Percentiles rank a stretch among this genome's conserved stretches.
Conservation (phyloP, 2,329 filamentous ascomycete genomes). For the Diplodia scrobiculata region DNA sequence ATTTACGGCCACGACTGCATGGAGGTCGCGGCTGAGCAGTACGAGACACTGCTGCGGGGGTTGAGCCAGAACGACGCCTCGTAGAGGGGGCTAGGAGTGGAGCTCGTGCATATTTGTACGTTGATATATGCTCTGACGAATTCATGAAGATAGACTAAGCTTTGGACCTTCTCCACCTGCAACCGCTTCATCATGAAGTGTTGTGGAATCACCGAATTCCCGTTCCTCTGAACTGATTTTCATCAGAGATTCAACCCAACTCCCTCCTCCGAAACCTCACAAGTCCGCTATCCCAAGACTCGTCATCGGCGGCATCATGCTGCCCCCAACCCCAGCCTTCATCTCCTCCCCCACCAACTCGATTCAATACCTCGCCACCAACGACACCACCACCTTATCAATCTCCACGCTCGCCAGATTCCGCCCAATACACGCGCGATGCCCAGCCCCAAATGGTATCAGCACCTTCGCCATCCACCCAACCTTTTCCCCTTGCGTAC, state of each 20-base stretch:
- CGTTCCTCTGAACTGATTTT: no score
- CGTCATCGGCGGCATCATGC: slow-evolving; percentile 3
- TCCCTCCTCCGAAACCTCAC: slow-evolving; percentile 14
- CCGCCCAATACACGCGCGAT: not conserved
- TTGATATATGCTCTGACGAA: no score
- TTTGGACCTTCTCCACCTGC: not conserved
- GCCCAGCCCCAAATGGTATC: slow-evolving; percentile 11
- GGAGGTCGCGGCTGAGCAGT: slow-evolving; percentile 49
- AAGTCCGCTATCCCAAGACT: slow-evolving; percentile 14
- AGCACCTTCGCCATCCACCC: not conserved
- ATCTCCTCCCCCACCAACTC: not conserved
- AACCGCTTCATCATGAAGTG: no score
- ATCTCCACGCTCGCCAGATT: slow-evolving; percentile 17
- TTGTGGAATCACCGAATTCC: no score
- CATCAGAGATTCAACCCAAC: not conserved
- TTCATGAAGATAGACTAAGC: not conserved
- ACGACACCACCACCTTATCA: not conserved
- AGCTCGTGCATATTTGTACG: no score
- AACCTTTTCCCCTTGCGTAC: no score
- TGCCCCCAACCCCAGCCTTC: not conserved
- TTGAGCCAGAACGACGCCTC: slow-evolving; percentile 2
- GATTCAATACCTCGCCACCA: slow-evolving; percentile 5
- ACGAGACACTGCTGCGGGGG: slow-evolving; percentile 35
- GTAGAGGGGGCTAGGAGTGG: not conserved
- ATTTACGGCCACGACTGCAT: slow-evolving; percentile 54